Percentiles rank a stretch among this genome's conserved stretches.
phyloP scores from a whole-genome alignment of 1,139 yeast genomes.

The Hyphopichia khmerensis region DNA sequence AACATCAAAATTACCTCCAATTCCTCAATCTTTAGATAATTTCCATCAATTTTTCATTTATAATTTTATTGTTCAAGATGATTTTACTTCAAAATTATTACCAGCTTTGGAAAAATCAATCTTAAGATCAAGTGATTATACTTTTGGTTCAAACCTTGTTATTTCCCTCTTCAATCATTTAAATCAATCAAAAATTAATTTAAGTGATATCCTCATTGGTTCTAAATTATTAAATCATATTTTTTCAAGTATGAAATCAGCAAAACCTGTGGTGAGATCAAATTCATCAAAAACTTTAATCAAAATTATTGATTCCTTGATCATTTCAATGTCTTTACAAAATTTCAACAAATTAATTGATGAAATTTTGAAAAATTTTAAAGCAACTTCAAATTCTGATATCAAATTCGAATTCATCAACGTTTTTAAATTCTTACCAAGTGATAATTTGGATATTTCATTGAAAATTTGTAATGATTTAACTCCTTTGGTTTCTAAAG shows the following conservation, averaged over 20 bases:
- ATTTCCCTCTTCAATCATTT: constrained; percentile 1
- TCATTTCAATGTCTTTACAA: constrained; percentile 13
- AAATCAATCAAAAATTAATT: constrained; percentile 10
- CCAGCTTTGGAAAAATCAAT: constrained; percentile 75
- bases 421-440: constrained; percentile 21
- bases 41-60: constrained; percentile 30
- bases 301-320: constrained; percentile 18
- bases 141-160: constrained; percentile 45
- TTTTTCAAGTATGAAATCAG: constrained; percentile 66
- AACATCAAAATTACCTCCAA: constrained; percentile 43
- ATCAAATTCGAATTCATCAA: constrained; percentile 44
- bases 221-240: constrained; percentile 60
- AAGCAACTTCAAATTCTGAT: constrained; percentile 66
- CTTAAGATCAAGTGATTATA: constrained; percentile 77
- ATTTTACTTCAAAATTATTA: constrained; percentile 42
- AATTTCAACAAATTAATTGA: constrained; percentile 30
- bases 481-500: constrained; percentile 59
- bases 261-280: constrained; percentile 62
- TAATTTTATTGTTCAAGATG: constrained; percentile 41
- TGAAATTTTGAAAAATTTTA: constrained; percentile 58
- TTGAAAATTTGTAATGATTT: constrained; percentile 42
- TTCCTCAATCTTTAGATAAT: constrained; percentile 17
- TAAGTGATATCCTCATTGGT: constrained; percentile 22
- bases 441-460: constrained; percentile 8
- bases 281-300: constrained; percentile 49